These are phyloP conservation scores for Zygoascus flipseniorum DNA, from an alignment of 805 yeast genomes.

Conservation along the genomic window DNA sequence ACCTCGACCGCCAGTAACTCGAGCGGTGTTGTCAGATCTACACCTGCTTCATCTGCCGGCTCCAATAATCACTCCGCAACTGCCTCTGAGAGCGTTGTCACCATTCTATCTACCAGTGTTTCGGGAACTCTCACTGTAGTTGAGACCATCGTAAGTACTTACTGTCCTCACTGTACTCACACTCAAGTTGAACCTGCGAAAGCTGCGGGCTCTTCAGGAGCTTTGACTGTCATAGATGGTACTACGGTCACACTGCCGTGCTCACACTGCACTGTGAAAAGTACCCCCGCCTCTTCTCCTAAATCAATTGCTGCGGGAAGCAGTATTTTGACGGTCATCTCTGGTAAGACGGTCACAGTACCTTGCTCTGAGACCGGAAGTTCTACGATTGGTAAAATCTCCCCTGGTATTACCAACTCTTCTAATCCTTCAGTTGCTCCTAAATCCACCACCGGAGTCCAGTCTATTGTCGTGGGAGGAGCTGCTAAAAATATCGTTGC, in stretches of 20 bases:
- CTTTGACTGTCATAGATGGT: background rate
- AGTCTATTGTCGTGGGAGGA: no score
- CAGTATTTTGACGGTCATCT: background rate
- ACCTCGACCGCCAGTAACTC: slow-evolving; percentile 1
- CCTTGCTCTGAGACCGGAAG: slow-evolving; percentile 1
- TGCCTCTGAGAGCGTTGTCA: no score
- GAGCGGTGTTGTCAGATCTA: no score
- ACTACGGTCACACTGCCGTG: background rate
- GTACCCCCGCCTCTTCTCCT: background rate
- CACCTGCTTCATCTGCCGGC: background rate
- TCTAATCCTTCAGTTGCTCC: no score
- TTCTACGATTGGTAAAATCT: no score
- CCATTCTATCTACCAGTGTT: slow-evolving; percentile 2
- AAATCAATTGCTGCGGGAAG: background rate
- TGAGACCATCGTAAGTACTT: background rate
- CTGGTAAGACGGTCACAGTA: slow-evolving; percentile 1
- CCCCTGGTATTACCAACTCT: no score
- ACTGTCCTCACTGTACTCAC: background rate
- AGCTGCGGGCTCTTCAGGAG: background rate
- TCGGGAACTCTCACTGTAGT: slow-evolving; percentile 1
- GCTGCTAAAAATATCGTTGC: no score
- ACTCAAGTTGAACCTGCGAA: background rate
- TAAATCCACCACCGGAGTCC: no score
- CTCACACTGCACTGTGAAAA: background rate
- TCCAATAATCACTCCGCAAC: no score